A percentile compares a stretch with the other conserved stretches of the same genome.
Evolutionary conservation across 306 rosid genomes (phyloP).

Genomic region (Morella rubra): DNA sequence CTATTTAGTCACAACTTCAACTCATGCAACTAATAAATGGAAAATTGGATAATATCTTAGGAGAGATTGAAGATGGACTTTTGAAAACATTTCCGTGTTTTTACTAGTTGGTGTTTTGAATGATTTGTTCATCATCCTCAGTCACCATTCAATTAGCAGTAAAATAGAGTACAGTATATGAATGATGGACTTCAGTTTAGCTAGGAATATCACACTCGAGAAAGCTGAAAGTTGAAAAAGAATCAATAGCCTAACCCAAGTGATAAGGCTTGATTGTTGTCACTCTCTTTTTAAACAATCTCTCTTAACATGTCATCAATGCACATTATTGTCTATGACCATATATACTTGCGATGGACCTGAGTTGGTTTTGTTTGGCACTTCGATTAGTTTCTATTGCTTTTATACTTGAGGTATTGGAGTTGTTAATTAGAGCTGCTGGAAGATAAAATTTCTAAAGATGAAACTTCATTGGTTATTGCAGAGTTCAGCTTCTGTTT

Average conservation of each 20-base stretch:
- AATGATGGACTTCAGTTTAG: neutral
- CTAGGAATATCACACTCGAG: neutral
- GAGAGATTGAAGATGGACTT: neutral
- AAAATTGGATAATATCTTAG: neutral
- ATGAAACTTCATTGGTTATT: neutral
- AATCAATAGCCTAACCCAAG: neutral
- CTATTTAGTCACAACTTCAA: neutral
- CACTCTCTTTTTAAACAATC: neutral
- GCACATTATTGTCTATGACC: neutral
- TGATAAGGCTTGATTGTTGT: neutral
- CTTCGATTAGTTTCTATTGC: neutral
- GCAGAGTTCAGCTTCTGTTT: neutral
- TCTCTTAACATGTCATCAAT: neutral
- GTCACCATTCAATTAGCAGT: no score
- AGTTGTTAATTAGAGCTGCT: conserved; percentile 8
- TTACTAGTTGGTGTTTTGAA: neutral
- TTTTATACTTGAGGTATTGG: neutral
- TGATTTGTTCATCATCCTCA: neutral
- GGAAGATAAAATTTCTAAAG: conserved; percentile 8
- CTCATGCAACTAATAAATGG: neutral
- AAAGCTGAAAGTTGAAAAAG: neutral
- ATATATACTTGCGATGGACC: neutral
- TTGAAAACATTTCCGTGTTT: neutral
- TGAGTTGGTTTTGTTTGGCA: neutral
- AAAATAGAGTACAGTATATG: neutral